Evolutionary conservation across 768 basidiomycete genomes (phyloP), one percentile per base, ranked within the genome.

Genomic region (Fistulinella prunicolor): DNA sequence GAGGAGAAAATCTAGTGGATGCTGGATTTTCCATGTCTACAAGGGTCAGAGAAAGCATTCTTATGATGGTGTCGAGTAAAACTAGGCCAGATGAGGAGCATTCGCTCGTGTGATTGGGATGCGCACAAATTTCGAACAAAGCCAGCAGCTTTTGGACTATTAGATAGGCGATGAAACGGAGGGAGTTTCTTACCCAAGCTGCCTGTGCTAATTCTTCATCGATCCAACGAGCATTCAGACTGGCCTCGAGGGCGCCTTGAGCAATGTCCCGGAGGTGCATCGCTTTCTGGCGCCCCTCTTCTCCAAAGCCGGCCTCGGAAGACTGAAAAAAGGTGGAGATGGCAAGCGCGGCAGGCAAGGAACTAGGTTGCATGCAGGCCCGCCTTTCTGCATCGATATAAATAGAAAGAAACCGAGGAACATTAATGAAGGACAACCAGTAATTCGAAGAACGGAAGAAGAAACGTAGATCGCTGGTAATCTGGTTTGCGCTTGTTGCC

Each of bases 131-230:
- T 61, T 89, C 85, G 52, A 89, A 89, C 52, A 87, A 66, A 10
- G 86, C 78, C 34, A 89, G 65, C 29, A 90, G 64, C 86, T 88
- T 47, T 46, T 7, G 22, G 42, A 29, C 2, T 47, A 26, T 55
- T 43, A 55, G 51, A 50, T 41, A 20, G 51, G 42, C 8, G 46
- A 34, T 20, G 8, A 51, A 45, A 21, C 9, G 44, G 42, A 19
- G 32, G 29, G 26, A 40, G 2, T 1, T n/a, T 54, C 78, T 55
- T 62, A 87, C 86, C 83, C 83, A 89, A 46, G 85, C 82, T 30
- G 86, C 83, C 65, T 89, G 83, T 12, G 81, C 85, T 7, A 89
- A 74, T 26, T 78, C 80, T 57, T 85, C 82, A 54, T 89, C 85
- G 13, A 89, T 74, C 81, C 83, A 85, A 16, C 80, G 77, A 37